These are phyloP conservation scores for Incumbomyces lentus DNA, from an alignment of 2,329 filamentous ascomycete species.

Conservation along the genomic window DNA sequence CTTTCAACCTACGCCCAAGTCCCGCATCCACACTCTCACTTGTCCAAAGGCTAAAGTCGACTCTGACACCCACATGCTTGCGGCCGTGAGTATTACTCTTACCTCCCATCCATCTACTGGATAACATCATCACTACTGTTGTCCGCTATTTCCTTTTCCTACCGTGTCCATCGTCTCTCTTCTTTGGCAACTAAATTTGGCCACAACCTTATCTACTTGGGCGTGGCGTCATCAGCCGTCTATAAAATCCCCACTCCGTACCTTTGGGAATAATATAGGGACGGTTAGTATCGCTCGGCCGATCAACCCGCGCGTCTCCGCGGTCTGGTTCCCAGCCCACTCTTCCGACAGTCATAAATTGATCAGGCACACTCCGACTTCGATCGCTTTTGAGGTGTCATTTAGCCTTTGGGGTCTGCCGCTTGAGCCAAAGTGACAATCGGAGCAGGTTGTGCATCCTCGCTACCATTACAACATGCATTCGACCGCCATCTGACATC, in stretches of 20 bases:
- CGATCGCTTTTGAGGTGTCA: background rate
- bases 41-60: background rate
- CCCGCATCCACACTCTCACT: background rate
- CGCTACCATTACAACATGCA: no score
- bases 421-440: no score
- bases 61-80: background rate
- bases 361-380: background rate
- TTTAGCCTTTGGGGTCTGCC: background rate
- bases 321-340: background rate
- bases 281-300: background rate
- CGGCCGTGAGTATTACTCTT: no score
- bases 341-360: background rate
- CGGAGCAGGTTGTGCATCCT: no score
- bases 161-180: background rate
- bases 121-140: background rate
- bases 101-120: background rate
- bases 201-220: background rate
- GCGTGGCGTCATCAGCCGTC: background rate
- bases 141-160: background rate
- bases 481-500: no score
- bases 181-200: no score
- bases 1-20: background rate
- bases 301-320: background rate
- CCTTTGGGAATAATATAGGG: no score
- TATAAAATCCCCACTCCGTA: background rate